A percentile compares a stretch with the other conserved stretches of the same genome.
Evolutionary conservation across 2,329 filamentous ascomycete species (phyloP).

Genomic region (Cryphonectria nitschkei): DNA sequence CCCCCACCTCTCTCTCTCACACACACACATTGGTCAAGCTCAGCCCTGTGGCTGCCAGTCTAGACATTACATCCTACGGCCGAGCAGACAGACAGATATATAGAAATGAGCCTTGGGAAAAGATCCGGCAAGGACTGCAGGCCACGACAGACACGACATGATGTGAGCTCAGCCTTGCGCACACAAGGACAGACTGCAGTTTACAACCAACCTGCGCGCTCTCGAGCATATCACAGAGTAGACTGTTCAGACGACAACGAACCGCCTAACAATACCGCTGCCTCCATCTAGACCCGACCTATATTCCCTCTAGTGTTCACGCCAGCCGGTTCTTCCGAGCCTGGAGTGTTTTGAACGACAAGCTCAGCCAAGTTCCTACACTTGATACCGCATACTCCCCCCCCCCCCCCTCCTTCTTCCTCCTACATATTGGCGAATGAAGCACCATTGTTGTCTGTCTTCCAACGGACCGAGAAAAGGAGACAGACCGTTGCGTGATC

Average conservation of each 20-base stretch:
- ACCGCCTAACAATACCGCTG: not conserved
- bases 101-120: not conserved
- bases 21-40: not conserved
- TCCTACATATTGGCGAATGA: too few species aligned
- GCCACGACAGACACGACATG: not conserved
- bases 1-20: too few species aligned
- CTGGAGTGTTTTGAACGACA: not conserved
- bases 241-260: not conserved
- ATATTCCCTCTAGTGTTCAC: too few species aligned
- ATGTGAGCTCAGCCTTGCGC: not conserved
- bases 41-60: not conserved
- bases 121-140: not conserved
- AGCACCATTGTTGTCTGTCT: not conserved
- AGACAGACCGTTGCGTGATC: not conserved
- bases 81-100: not conserved
- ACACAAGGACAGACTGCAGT: not conserved
- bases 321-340: too few species aligned
- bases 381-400: too few species aligned
- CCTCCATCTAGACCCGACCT: not conserved
- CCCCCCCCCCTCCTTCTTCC: too few species aligned
- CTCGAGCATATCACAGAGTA: not conserved
- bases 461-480: not conserved
- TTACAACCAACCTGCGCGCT: not conserved
- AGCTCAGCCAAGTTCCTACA: too few species aligned
- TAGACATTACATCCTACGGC: not conserved